These are phyloP conservation scores for Periconia sp. DNA, from an alignment of 2,329 filamentous ascomycete genomes.

Conservation along the genomic window DNA sequence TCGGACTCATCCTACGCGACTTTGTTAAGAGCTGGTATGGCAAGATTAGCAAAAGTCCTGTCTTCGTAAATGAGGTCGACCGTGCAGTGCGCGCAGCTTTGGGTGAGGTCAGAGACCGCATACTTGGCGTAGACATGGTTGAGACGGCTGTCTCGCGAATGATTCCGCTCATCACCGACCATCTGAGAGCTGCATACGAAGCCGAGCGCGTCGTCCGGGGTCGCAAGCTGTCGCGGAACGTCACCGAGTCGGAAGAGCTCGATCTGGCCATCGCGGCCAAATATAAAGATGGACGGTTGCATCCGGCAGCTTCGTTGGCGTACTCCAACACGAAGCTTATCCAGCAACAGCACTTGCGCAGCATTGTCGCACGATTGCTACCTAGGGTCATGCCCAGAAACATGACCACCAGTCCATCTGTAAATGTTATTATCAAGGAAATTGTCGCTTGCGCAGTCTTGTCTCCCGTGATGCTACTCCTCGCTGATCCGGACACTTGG, in stretches of 20 bases:
- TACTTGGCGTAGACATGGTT: conserved; percentile 80
- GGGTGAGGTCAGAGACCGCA: conserved; percentile 71
- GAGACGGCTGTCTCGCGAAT: conserved; percentile 81
- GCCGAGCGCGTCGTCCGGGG: conserved; percentile 88
- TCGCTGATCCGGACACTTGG: conserved; percentile 95
- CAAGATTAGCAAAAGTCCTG: conserved; percentile 79
- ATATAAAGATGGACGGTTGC: conserved; percentile 86
- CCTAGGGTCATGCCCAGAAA: conserved; percentile 75
- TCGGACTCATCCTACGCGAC: conserved; percentile 78
- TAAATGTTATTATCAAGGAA: conserved; percentile 82
- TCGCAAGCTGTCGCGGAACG: conserved; percentile 82
- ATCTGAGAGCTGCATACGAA: conserved; percentile 89
- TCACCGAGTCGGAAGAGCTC: conserved; percentile 96
- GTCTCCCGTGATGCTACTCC: conserved; percentile 76
- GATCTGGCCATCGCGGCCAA: conserved; percentile 95
- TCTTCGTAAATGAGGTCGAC: conserved; percentile 88
- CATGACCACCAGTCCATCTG: conserved; percentile 79
- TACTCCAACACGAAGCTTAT: conserved; percentile 83
- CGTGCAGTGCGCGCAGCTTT: conserved; percentile 76
- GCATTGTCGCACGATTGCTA: conserved; percentile 73
- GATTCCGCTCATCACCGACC: conserved; percentile 84
- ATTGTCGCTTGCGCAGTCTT: conserved; percentile 93
- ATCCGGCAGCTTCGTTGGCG: conserved; percentile 81
- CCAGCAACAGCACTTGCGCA: conserved; percentile 87
- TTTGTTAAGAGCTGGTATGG: conserved; percentile 90